Conservation (phyloP, 495 filamentous ascomycete genomes). For the Podospora pseudocomata region DNA sequence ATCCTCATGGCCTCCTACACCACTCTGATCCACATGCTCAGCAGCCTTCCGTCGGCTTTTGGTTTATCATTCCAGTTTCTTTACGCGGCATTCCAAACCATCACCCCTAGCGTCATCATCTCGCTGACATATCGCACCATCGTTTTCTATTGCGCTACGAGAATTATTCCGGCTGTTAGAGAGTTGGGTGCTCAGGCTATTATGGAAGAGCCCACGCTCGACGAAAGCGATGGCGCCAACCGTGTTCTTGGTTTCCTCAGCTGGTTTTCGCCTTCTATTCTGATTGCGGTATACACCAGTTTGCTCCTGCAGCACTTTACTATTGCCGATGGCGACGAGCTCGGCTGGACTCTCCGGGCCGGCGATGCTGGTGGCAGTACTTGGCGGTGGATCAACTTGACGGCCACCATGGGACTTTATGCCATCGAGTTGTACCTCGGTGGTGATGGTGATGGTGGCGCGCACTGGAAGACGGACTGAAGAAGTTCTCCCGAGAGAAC, state of each 20-base stretch:
- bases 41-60: constrained; percentile 74
- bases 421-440: constrained; percentile 83
- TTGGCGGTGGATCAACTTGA: constrained; percentile 91
- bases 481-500: background rate
- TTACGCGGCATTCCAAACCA: constrained; percentile 81
- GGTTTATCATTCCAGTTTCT: constrained; percentile 84
- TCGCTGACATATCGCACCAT: constrained; percentile 88
- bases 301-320: constrained; percentile 93
- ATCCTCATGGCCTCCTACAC: constrained; percentile 99
- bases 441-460: constrained; percentile 62
- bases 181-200: constrained; percentile 79
- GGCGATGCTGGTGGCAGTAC: constrained; percentile 76
- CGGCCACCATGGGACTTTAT: constrained; percentile 81
- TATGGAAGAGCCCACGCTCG: constrained; percentile 74
- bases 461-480: constrained; percentile 92
- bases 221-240: constrained; percentile 79
- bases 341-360: constrained; percentile 79
- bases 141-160: constrained; percentile 91
- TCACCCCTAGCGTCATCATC: constrained; percentile 92
- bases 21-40: constrained; percentile 79
- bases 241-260: constrained; percentile 75
- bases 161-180: constrained; percentile 89
- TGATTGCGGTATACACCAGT: constrained; percentile 96
- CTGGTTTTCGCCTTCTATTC: constrained; percentile 88
- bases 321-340: constrained; percentile 61